Base-by-base conservation (phyloP, 2,329 filamentous ascomycete species). In the Penicillium thymicola region DNA sequence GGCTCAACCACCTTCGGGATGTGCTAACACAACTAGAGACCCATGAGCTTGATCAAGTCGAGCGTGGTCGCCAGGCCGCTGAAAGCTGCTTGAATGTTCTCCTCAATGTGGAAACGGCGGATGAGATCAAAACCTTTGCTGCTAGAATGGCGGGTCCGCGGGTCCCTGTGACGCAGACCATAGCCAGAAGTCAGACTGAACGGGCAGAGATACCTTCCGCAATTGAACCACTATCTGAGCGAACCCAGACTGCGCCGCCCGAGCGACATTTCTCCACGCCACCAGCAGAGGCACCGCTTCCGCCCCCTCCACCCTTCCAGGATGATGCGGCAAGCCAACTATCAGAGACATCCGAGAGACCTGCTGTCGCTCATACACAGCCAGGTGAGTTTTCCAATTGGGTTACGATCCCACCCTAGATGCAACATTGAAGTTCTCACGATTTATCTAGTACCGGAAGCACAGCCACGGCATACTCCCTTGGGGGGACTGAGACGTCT, bases 21-120 rank as follows among this genome's bases (percentile, higher is more conserved):
- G 84, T 90, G 40, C 82, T 99, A 58, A 97, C 94, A 0, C 92
- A 97, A 69, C 89, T 93, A 66, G 88, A 96, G 74, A 99, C 94
- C 0, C 89, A 96, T 70, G 93, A 97, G 72, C 85, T 90, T 28
- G 94, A 99, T 70, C 86, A 90, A 65, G 86, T 93, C 16, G 89
- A 96, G 72, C 84, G 89, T 55, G 87, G 83, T 59, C 85, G 90
- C 60, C 79, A 85, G 57, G 85, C 87, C 13, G 87, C 91, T 27
- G 92, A 94, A 71, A 86, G 87, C 59, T 90, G 90, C 27, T 78
- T 99, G 55, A 91, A 90, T 63, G 82, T 87, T 9, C 81, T 97
- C 65, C 80, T 99, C 49, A 94, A 96, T 70, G 85, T 97, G 41
- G 88, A 90, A 71, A 96, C 92, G 0, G 84, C 86, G 18, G 89